These are phyloP conservation scores for Citrus unshiu DNA, from an alignment of 345 rosid genomes.

Conservation along the genomic window DNA sequence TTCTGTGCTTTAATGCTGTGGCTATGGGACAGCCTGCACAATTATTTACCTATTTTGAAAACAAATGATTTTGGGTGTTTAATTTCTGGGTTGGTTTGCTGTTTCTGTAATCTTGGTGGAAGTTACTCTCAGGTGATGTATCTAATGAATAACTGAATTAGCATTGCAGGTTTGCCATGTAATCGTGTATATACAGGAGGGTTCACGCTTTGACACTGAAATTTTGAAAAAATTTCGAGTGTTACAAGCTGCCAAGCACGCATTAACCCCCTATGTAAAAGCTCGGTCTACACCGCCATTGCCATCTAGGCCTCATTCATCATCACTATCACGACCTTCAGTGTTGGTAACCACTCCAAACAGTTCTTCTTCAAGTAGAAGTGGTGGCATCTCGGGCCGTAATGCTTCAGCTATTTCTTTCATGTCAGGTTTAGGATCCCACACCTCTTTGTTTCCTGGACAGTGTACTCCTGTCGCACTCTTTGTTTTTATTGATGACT, in stretches of 20 bases:
- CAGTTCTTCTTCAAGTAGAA: conserved; percentile 48
- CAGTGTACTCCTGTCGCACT: conserved; percentile 75
- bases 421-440: conserved; percentile 77
- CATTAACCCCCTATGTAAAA: conserved; percentile 52
- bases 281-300: conserved; percentile 42
- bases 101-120: neutral
- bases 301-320: conserved; percentile 49
- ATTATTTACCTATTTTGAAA: neutral
- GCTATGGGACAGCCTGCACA: neutral
- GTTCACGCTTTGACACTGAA: conserved; percentile 60
- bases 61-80: too few relatives aligned
- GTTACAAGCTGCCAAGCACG: conserved; percentile 71
- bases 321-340: conserved; percentile 34
- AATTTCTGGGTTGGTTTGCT: neutral
- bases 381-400: conserved; percentile 41
- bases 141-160: conserved; percentile 26
- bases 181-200: conserved; percentile 58
- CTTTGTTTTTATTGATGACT: conserved; percentile 72
- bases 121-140: neutral
- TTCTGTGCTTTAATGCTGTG: neutral
- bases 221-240: conserved; percentile 65
- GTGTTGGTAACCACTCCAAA: conserved; percentile 19
- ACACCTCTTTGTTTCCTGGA: conserved; percentile 63
- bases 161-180: conserved; percentile 87
- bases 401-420: conserved; percentile 57